Evolutionary conservation across 1,139 yeast species (phyloP), one percentile per base, ranked within the genome.

Genomic region (Magnusiomyces paraingens): DNA sequence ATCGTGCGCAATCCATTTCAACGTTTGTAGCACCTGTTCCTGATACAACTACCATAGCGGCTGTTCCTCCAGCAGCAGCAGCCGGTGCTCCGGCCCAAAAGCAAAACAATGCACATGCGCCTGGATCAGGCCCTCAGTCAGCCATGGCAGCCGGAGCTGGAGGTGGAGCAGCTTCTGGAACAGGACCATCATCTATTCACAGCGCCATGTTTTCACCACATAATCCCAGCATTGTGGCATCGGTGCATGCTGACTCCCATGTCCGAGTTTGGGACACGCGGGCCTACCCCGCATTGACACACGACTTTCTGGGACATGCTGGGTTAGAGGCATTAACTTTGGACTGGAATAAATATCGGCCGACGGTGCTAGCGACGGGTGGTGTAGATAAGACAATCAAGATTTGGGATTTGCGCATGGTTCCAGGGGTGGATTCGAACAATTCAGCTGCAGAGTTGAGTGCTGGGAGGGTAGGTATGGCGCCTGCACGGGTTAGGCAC

Each of bases 331-430:
- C 88, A 6, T 75, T 93, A 49, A 73, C 86, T 2, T 80, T 91
- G 58, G 97, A 90, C 72, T 91, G 93, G 84, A 93, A 93, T 72
- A 90, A 91, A 69, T 93, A 93, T 69, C 77, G 88, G 61, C 78
- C 89, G 1, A 78, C 84, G 2, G 79, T 88, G 0, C 73, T 93
- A 10, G 96, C 96, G 2, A 81, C 95, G 0, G 94, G 87, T 1
- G 96, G 97, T 10, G 94, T 94, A 12, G 98, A 93, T 68, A 86
- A 87, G 64, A 74, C 84, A 26, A 79, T 90, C 48, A 78, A 90
- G 59, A 74, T 89, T 2, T 91, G 98, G 97, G 99, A 93, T 67
- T 70, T 87, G 53, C 75, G 98, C 55, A 84, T 84, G 84, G 75
- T 86, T 6, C 69, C 54, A 72, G 40, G 67, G 70, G 51, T 72